Evolutionary conservation across 2,329 filamentous ascomycete species (phyloP), one percentile per base, ranked within the genome.

Genomic region (Apiospora malaysiana): DNA sequence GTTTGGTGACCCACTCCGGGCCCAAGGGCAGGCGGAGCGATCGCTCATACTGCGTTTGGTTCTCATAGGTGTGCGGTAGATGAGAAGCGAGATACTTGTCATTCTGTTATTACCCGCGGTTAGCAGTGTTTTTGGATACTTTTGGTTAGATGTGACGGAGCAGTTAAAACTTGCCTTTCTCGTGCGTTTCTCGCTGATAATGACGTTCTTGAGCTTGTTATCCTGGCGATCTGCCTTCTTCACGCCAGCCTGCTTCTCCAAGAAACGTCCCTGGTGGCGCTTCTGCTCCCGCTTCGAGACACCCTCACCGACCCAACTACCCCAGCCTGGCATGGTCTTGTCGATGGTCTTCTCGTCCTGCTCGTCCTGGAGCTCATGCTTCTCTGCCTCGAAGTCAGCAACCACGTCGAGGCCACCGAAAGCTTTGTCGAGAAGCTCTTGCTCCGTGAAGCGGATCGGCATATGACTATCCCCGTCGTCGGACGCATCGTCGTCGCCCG

Each of bases 1-100:
- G 91, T 88, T 97, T 98, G n/a, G 95, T 98, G 76, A 91, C 91
- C 95, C 95, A 99, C 82, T 99, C 95, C 21, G 93, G 94, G 1
- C 96, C 96, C 72, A 98, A 90, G 1, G 96, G 96, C 75, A 98
- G 83, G 59, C 95, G 88, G 71, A 98, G 85, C 74, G 92, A 93
- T 68, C 95, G 87, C 85, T 99, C 96, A 83, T 98, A 98, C 85
- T 98, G 94, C 78, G 93, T 88, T 75, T 88, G 88, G 40, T 89
- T 94, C 85, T 98, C 95, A 81, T 94, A 98, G n/a, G 91, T 91
- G 82, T 97, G 93, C 68, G 96, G 96, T 68, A 99, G 85, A 76
- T 90, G 89, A 10, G 91, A 90, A 23, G 96, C 95, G 77, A 97
- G 87, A 78, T 97, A 98, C 79, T 94, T 95, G 77, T 90, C 89